Conservation (phyloP, 805 yeast species). For the Cyberlindnera suaveolens region DNA sequence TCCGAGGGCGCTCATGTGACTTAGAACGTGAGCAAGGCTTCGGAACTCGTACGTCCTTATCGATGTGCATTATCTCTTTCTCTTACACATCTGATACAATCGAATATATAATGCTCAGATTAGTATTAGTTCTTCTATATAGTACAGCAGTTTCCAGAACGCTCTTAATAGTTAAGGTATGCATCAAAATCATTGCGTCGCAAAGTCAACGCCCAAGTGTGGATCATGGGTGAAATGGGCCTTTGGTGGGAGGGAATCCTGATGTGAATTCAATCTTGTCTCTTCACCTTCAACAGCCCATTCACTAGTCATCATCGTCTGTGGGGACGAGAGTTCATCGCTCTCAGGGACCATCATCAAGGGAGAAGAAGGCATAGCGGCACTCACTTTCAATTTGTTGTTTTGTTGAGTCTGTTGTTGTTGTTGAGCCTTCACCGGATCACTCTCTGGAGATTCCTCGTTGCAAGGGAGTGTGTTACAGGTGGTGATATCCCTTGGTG, state of each 20-base stretch:
- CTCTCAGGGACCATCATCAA: constrained; percentile 9
- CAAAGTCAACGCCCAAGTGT: constrained; percentile 5
- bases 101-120: too few species aligned
- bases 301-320: constrained; percentile 7
- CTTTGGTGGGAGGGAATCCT: constrained; percentile 14
- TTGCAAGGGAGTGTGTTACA: constrained; percentile 26
- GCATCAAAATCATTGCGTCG: not conserved
- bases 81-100: too few species aligned
- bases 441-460: constrained; percentile 22
- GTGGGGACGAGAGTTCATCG: constrained; percentile 10
- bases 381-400: not conserved
- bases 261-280: constrained; percentile 7
- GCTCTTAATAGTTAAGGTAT: not conserved
- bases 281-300: constrained; percentile 4
- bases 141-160: too few species aligned
- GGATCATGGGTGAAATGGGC: constrained; percentile 16
- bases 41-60: too few species aligned
- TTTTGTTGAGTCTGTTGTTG: constrained; percentile 3
- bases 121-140: too few species aligned
- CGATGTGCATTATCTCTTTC: too few species aligned
- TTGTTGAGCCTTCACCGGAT: not conserved
- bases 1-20: too few species aligned
- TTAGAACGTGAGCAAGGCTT: too few species aligned
- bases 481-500: constrained; percentile 25
- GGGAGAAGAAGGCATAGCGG: constrained; percentile 19